Evolutionary conservation across 352 stramenopile genomes (phyloP).

Genomic region (Globisporangium megalacanthum): DNA sequence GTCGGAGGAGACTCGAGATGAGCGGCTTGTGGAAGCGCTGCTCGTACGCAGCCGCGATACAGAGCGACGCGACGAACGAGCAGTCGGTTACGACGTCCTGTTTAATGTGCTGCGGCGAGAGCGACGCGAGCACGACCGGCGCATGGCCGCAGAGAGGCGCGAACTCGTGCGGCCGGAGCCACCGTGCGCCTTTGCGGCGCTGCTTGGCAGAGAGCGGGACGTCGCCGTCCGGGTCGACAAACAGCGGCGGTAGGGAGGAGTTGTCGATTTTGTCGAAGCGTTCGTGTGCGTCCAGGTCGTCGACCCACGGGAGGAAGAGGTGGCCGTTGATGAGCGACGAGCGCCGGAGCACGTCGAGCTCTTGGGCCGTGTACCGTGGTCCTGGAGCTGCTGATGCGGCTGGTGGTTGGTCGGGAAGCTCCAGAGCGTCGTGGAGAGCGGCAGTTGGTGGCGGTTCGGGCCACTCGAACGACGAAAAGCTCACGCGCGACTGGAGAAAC

Average conservation of each 20-base stretch:
- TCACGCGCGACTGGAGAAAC: conserved; percentile 11
- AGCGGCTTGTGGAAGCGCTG: conserved; percentile 86
- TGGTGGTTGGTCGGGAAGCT: neutral
- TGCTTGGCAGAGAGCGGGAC: conserved; percentile 71
- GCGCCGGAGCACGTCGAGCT: conserved; percentile 72
- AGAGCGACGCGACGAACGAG: conserved; percentile 91
- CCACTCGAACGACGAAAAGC: conserved; percentile 29
- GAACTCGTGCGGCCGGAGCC: conserved; percentile 68
- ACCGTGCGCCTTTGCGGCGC: conserved; percentile 44
- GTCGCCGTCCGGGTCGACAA: conserved; percentile 64
- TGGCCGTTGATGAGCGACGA: conserved; percentile 83
- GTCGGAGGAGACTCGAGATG: conserved; percentile 96
- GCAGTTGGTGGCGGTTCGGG: conserved; percentile 19
- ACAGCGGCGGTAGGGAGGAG: conserved; percentile 25
- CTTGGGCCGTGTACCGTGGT: conserved; percentile 40
- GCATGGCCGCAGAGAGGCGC: conserved; percentile 30
- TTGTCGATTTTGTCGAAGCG: conserved; percentile 28
- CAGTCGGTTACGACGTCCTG: conserved; percentile 91
- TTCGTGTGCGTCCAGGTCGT: conserved; percentile 56
- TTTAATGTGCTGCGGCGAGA: conserved; percentile 75
- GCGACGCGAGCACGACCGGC: conserved; percentile 67
- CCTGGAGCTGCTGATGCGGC: conserved; percentile 1
- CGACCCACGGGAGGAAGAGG: conserved; percentile 79
- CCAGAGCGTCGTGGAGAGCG: neutral
- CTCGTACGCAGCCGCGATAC: conserved; percentile 90